A percentile compares a stretch with the other conserved stretches of the same genome.
These are phyloP conservation scores for Xylariaceae sp. DNA, from an alignment of 2,329 filamentous ascomycete genomes.

Conservation along the genomic window DNA sequence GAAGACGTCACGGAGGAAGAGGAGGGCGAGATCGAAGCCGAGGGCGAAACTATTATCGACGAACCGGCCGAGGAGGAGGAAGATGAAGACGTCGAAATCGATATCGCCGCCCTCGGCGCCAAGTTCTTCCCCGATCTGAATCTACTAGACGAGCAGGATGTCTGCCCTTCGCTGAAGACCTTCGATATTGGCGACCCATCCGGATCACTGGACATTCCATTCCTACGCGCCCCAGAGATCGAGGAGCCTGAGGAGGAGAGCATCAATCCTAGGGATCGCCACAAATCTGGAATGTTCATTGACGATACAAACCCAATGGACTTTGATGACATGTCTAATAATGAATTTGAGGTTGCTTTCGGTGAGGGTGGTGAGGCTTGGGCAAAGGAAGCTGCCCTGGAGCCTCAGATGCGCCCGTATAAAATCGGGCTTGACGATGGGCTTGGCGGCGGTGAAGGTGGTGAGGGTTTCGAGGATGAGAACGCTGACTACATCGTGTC, in stretches of 20 bases:
- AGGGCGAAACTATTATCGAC: conserved; percentile 35
- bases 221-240: conserved; percentile 83
- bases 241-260: conserved; percentile 58
- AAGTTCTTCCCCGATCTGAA: conserved; percentile 83
- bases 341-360: conserved; percentile 74
- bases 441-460: conserved; percentile 47
- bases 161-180: conserved; percentile 90
- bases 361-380: conserved; percentile 94
- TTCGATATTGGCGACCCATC: conserved; percentile 87
- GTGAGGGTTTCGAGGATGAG: conserved; percentile 53
- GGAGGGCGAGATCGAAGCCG: conserved; percentile 36
- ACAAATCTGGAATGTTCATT: conserved; percentile 75
- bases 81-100: conserved; percentile 65
- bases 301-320: conserved; percentile 81
- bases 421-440: conserved; percentile 54
- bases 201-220: conserved; percentile 81
- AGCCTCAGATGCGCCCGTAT: conserved; percentile 80
- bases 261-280: conserved; percentile 47
- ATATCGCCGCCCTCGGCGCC: conserved; percentile 66
- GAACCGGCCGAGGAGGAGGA: conserved; percentile 41
- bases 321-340: conserved; percentile 72
- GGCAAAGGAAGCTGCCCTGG: conserved; percentile 82
- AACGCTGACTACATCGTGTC: conserved; percentile 73
- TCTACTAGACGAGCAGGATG: conserved; percentile 75
- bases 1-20: conserved; percentile 36